phyloP scores from a whole-genome alignment of 208 protist species.

The Trypanosomatidae sp. region DNA sequence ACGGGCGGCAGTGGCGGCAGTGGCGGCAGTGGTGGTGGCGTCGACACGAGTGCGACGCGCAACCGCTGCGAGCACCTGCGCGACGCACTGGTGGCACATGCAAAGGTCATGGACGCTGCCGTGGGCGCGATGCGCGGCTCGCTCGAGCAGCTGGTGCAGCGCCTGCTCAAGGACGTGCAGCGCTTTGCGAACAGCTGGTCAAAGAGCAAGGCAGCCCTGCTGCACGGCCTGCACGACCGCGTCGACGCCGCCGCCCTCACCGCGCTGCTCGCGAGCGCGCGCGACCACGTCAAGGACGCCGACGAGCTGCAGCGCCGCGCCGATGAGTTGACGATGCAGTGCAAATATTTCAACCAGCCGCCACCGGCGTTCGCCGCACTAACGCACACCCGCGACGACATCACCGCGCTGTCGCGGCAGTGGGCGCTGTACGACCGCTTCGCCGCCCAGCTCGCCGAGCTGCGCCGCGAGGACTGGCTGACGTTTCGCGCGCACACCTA shows the following conservation, averaged over 20 bases:
- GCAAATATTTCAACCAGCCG: slow-evolving; percentile 84
- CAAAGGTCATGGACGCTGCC: slow-evolving; percentile 83
- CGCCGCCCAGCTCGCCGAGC: slow-evolving; percentile 35
- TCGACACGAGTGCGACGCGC: slow-evolving; percentile 75
- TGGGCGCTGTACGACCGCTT: slow-evolving; percentile 86
- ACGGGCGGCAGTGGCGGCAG: slow-evolving; percentile 41
- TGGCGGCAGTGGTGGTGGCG: not conserved
- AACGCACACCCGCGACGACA: slow-evolving; percentile 37
- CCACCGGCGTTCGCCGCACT: slow-evolving; percentile 66
- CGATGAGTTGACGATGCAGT: slow-evolving; percentile 76
- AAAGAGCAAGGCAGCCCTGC: slow-evolving; percentile 71
- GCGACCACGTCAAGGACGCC: slow-evolving; percentile 70
- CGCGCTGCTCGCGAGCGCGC: too few species aligned
- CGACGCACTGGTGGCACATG: slow-evolving; percentile 81
- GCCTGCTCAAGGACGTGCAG: slow-evolving; percentile 76
- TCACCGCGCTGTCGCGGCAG: slow-evolving; percentile 38
- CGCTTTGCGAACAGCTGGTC: slow-evolving; percentile 86
- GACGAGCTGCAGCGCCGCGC: slow-evolving; percentile 52
- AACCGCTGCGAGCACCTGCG: slow-evolving; percentile 88
- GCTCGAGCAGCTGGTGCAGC: slow-evolving; percentile 75
- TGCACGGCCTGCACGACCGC: slow-evolving; percentile 25
- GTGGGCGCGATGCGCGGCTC: slow-evolving; percentile 79
- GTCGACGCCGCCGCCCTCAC: not conserved
- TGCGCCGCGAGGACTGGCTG: slow-evolving; percentile 90
- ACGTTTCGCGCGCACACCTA: slow-evolving; percentile 88